phyloP scores from a whole-genome alignment of 2,329 filamentous ascomycete species.

The Trichophyton verrucosum region DNA sequence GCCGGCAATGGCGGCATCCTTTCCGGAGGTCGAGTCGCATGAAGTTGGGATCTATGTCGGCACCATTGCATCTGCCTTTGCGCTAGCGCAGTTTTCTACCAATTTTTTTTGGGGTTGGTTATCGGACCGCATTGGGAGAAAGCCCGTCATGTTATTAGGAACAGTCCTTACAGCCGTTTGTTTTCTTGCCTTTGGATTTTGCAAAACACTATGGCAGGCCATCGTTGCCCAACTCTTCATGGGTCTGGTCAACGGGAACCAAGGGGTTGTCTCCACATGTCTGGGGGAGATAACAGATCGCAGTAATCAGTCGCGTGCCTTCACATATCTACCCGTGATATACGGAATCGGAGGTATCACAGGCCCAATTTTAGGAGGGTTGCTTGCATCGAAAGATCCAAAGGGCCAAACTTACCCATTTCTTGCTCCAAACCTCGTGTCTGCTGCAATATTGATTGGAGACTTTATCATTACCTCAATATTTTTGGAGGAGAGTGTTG shows the following conservation, averaged over 20 bases:
- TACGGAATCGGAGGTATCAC: slow-evolving; percentile 92
- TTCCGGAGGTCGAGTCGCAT: slow-evolving; percentile 60
- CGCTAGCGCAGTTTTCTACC: slow-evolving; percentile 79
- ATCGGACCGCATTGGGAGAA: slow-evolving; percentile 65
- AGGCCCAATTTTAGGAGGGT: slow-evolving; percentile 77
- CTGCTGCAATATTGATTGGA: slow-evolving; percentile 56
- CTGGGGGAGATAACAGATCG: slow-evolving; percentile 90
- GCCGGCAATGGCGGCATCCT: slow-evolving; percentile 77
- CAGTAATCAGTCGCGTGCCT: slow-evolving; percentile 85
- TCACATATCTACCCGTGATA: slow-evolving; percentile 90
- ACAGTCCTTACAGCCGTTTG: slow-evolving; percentile 71
- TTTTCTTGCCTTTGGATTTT: slow-evolving; percentile 81
- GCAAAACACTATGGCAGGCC: slow-evolving; percentile 68
- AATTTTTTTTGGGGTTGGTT: slow-evolving; percentile 87
- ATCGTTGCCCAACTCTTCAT: slow-evolving; percentile 76
- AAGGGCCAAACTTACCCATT: slow-evolving; percentile 56
- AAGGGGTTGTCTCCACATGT: slow-evolving; percentile 84
- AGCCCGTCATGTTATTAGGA: slow-evolving; percentile 69
- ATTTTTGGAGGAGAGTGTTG: slow-evolving; percentile 77
- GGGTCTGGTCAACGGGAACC: slow-evolving; percentile 90
- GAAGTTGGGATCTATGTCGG: slow-evolving; percentile 82
- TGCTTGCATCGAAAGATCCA: slow-evolving; percentile 58
- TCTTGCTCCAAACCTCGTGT: slow-evolving; percentile 68
- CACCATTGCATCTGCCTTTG: slow-evolving; percentile 79
- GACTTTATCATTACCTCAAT: slow-evolving; percentile 64